Evolutionary conservation across 305 asterid genomes (phyloP).

Genomic region (Rubia peregrina): DNA sequence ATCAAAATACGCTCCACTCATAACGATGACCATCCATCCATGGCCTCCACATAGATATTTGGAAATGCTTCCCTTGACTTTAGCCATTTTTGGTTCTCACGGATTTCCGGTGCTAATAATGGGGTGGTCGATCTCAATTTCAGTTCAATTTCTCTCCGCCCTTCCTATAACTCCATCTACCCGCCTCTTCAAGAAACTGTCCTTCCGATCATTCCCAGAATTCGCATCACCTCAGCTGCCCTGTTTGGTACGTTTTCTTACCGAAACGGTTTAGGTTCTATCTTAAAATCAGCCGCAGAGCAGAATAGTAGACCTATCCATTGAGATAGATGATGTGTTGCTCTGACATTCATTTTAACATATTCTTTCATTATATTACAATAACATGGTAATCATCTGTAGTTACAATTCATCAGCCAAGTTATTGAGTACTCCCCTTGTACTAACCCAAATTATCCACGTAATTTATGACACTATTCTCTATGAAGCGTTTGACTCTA

Average conservation of each 20-base stretch:
- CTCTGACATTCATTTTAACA: too few relatives aligned
- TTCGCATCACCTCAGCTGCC: slow-evolving; percentile 5
- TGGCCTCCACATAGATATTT: slow-evolving; percentile 11
- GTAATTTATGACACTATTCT: too few relatives aligned
- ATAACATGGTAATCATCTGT: too few relatives aligned
- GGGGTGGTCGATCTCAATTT: slow-evolving; percentile 13
- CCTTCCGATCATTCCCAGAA: not conserved
- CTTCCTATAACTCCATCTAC: not conserved
- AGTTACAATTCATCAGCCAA: not conserved
- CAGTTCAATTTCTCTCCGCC: not conserved
- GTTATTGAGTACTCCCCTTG: too few relatives aligned
- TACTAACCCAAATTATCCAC: too few relatives aligned
- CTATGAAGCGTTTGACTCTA: too few relatives aligned
- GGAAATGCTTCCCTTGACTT: not conserved
- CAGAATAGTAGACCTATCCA: too few relatives aligned
- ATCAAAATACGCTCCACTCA: slow-evolving; percentile 12
- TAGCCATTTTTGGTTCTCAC: not conserved
- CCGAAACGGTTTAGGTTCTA: too few relatives aligned
- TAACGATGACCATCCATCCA: not conserved
- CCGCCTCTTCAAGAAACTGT: slow-evolving; percentile 4
- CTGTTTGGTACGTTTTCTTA: slow-evolving; percentile 8
- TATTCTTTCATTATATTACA: too few relatives aligned
- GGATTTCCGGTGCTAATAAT: not conserved
- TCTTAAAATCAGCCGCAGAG: too few relatives aligned
- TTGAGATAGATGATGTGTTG: too few relatives aligned